A percentile compares a stretch with the other conserved stretches of the same genome.
These are phyloP conservation scores for Fonsecaea pugnacius DNA, from an alignment of 2,329 filamentous ascomycete species.

Conservation along the genomic window DNA sequence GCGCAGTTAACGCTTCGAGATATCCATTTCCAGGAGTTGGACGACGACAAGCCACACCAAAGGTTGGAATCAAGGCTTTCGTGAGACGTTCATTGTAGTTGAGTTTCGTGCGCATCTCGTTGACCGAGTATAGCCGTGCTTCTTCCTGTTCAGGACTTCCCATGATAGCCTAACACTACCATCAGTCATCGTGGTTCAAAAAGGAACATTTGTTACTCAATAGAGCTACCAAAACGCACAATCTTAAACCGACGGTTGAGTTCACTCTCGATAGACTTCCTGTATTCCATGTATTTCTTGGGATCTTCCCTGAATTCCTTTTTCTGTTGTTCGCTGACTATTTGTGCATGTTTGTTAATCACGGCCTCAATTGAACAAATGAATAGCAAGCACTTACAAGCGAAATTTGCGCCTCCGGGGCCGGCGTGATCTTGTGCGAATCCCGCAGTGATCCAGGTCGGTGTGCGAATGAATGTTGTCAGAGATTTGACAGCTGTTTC, in stretches of 20 bases:
- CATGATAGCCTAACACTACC: not conserved
- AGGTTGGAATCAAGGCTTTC: not conserved
- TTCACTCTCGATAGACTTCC: not conserved
- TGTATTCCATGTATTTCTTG: not conserved
- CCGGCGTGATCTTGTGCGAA: not conserved
- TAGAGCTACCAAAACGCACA: not conserved
- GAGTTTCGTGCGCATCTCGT: not conserved
- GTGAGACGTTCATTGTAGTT: not conserved
- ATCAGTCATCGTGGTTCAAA: not conserved
- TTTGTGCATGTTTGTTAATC: not conserved
- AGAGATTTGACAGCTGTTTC: not conserved
- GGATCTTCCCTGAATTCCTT: not conserved
- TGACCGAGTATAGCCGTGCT: not conserved
- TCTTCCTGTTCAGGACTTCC: not conserved
- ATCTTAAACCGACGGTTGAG: not conserved
- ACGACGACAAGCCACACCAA: conserved; percentile 40
- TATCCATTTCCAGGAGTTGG: conserved; percentile 57
- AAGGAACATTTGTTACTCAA: too few relatives aligned
- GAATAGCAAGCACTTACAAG: not conserved
- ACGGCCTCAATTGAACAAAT: not conserved
- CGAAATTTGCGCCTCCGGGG: not conserved
- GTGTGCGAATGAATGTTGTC: not conserved
- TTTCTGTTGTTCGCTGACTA: not conserved
- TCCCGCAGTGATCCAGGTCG: conserved; percentile 1
- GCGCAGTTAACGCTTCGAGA: conserved; percentile 51